Conservation (phyloP, 768 basidiomycete species). For the Mycena indigotica region DNA sequence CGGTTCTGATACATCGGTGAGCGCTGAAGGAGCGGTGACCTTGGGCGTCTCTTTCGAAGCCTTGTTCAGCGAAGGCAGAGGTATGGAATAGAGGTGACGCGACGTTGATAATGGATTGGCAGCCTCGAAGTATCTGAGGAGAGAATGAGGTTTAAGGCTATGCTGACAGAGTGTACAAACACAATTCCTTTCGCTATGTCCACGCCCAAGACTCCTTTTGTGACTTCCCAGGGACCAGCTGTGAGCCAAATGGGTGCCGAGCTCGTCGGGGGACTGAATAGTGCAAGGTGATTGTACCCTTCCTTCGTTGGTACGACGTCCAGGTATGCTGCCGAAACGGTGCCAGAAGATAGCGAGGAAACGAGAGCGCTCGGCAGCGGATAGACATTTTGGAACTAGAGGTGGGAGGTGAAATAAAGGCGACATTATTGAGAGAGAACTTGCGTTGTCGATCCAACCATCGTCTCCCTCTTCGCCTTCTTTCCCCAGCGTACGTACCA, state of each 20-base stretch:
- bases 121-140: slow-evolving; percentile 84
- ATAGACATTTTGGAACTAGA: slow-evolving; percentile 65
- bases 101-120: slow-evolving; percentile 81
- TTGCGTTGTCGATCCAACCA: slow-evolving; percentile 91
- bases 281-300: slow-evolving; percentile 91
- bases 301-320: slow-evolving; percentile 83
- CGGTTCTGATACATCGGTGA: slow-evolving; percentile 36
- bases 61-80: slow-evolving; percentile 57
- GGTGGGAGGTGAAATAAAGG: too few species aligned
- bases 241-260: slow-evolving; percentile 81
- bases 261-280: slow-evolving; percentile 78
- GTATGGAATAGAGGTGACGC: slow-evolving; percentile 80
- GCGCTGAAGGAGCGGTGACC: slow-evolving; percentile 52
- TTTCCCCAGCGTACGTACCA: slow-evolving; percentile 79
- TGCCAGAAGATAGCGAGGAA: slow-evolving; percentile 19
- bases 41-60: slow-evolving; percentile 41
- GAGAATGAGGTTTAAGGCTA: slow-evolving; percentile 24
- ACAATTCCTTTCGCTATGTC: slow-evolving; percentile 68
- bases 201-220: slow-evolving; percentile 69
- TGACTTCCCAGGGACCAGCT: slow-evolving; percentile 88
- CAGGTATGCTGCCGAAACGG: slow-evolving; percentile 69
- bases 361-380: slow-evolving; percentile 44
- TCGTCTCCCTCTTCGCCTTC: slow-evolving; percentile 86
- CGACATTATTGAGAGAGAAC: slow-evolving; percentile 29
- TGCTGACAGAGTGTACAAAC: slow-evolving; percentile 42